phyloP scores from a whole-genome alignment of 768 basidiomycete genomes.

The Tulasnella sp. region DNA sequence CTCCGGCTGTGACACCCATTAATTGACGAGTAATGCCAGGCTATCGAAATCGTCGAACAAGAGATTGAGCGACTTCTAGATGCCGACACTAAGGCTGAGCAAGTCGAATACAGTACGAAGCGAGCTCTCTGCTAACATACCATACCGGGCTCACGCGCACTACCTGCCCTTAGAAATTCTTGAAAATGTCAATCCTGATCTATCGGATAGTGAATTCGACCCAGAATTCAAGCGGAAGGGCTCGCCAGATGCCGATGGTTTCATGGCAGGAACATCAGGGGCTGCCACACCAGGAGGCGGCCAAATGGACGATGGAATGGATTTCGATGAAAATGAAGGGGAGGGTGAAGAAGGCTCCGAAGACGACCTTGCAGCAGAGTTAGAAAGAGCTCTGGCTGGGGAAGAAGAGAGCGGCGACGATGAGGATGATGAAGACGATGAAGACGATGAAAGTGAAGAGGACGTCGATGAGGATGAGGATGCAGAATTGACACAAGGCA shows the following conservation, averaged over 20 bases:
- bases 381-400: slow-evolving; percentile 68
- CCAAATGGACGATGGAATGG: slow-evolving; percentile 30
- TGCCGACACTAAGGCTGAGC: slow-evolving; percentile 59
- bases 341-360: slow-evolving; percentile 58
- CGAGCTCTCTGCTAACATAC: not conserved
- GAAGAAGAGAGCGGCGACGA: slow-evolving; percentile 37
- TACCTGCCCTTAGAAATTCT: slow-evolving; percentile 53
- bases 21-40: slow-evolving; percentile 32
- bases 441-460: slow-evolving; percentile 35
- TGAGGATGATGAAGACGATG: slow-evolving; percentile 51
- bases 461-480: slow-evolving; percentile 69
- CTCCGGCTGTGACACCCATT: not conserved
- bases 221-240: slow-evolving; percentile 65
- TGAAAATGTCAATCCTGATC: slow-evolving; percentile 81
- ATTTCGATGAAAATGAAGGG: slow-evolving; percentile 47
- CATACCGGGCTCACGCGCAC: not conserved
- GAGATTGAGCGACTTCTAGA: slow-evolving; percentile 80
- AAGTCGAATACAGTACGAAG: slow-evolving; percentile 61
- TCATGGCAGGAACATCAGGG: slow-evolving; percentile 39
- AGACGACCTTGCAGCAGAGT: slow-evolving; percentile 76
- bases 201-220: slow-evolving; percentile 74
- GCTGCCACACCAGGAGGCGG: slow-evolving; percentile 46
- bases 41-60: slow-evolving; percentile 88
- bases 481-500: slow-evolving; percentile 49
- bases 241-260: slow-evolving; percentile 42